Evolutionary conservation across 2,329 filamentous ascomycete genomes (phyloP), one percentile per base, ranked within the genome.

Genomic region (Lasiodiplodia theobromae): DNA sequence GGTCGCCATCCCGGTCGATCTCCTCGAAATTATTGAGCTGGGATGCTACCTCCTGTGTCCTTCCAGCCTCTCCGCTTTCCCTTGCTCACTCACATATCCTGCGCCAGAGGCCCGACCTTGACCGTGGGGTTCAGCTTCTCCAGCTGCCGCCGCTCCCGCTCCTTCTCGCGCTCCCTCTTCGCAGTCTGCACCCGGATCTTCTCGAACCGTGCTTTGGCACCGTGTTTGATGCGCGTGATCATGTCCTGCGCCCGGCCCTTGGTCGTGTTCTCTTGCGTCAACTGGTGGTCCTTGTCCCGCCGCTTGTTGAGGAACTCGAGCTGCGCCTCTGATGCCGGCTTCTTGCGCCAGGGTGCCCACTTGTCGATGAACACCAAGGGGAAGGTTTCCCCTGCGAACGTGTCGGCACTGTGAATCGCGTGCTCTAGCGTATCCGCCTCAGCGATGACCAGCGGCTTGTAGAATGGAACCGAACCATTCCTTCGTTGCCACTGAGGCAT

Each of bases 201-300:
- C 58, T 76, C 73, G 40, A 73, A 81, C 81, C 88, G 71, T 80
- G 92, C 78, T 83, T 87, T 84, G 0, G 92, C 93, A 0, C 95
- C 95, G 76, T 96, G 92, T 78, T 91, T 95, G 70, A 97, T 77
- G 79, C 97, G 96, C 8, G 93, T 96, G 71, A 98, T 97, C 91
- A 97, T 94, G 77, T 97, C 94, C 4, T 86, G 86, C 4, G 94
- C 94, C 76, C 88, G 89, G 8, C 95, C 95, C 75, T 94, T 96
- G 16, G 87, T 94, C 69, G 97, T 74, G 34, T 89, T 85, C 0
- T 81, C 80, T 0, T 80, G 73, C 1, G 81, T 85, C 63, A 94
- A 75, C 66, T 86, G 82, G 34, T 89, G 82, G n/a, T 83, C 79
- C 65, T 86, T 81, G 0, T 80, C 80, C 10, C 90, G 84, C 3